Base-by-base conservation (phyloP, 495 filamentous ascomycete genomes). In the Evansstolkia leycettana region DNA sequence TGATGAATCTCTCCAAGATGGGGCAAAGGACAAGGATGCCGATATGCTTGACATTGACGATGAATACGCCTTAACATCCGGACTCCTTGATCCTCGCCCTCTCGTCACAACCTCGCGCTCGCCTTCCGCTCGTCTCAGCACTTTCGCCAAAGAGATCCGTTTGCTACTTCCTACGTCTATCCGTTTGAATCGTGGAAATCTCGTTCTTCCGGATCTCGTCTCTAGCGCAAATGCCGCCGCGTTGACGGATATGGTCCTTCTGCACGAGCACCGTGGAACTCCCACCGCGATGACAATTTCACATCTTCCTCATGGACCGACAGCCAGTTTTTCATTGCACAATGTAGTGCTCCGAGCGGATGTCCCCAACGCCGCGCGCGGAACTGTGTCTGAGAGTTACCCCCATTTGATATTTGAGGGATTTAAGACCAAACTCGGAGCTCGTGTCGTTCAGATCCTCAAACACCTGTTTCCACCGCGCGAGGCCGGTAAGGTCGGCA, bases 351-450 rank as follows among this genome's bases (percentile, higher is more conserved):
- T 96, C 7, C 81, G 90, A 20, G 82, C 86, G 37, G 92, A 96
- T 61, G 89, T 99, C 13, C 92, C 90, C 0, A 82, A 87, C 40
- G 68, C 83, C 15, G 72, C 83, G 17, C 71, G 82, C 34, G 90
- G 90, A 19, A 99, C 92, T 0, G 87, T 99, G 19, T 84, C 76
- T 34, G 90, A 99, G 63, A 79, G 75, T 31, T 99, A 95, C 47
- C 90, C 90, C 0, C 89, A 96, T 48, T 62, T 99, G 10, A 79
- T 99, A 40, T 96, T 99, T 42, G 90, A 99, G 49, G 84, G 84
- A 8, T 99, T 99, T 65, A 80, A 64, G 10, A 84, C 82, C 12
- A 70, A 67, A 33, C 64, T 99, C n/a, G 90, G 90, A 31, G 67
- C 72, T 42, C 73, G 92, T 2, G 76, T 95, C 2, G 80, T 88